Base-by-base conservation (phyloP, 2,329 filamentous ascomycete species). In the Ophiostoma quercus region DNA sequence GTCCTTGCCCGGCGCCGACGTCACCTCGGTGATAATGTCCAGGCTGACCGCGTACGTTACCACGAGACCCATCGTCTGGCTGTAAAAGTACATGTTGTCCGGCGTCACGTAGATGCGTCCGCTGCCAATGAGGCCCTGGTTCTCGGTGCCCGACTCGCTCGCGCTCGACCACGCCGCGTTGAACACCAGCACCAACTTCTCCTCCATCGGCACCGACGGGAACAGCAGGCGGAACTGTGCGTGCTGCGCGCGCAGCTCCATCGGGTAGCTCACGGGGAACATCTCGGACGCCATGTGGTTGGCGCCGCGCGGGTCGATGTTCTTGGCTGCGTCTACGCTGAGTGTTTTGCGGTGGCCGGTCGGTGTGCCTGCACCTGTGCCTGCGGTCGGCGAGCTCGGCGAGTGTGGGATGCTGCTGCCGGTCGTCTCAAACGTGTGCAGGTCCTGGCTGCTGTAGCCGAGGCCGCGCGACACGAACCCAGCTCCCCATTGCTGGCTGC, bases 201-300 rank as follows among this genome's bases (percentile, higher is more conserved):
- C 93, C 22, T 91, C 87, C 39, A 87, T 82, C 3, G 89, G 86
- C 0, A 92, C 91, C 72, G 88, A 87, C 0, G 94, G 94, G 79
- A 99, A 99, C 0, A 99, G 83, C 69, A 97, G 88, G 8, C 93
- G 86, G 77, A 99, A 99, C 77, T 98, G 95, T 2, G 93, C 91
- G 76, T 97, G 92, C 77, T 99, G 96, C 3, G 91, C 89, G 75
- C 86, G 90, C 16, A 97, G 82, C 73, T 94, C 91, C 0, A 89
- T 79, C 0, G 95, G 95, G 77, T 99, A 99, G 74, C 90, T 87
- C 73, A 79, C 82, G 32, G 86, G 94, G 79, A 90, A 94, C 70
- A 81, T 85, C 76, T 88, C 87, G 70, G 82, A 85, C 75, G 86
- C 85, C 29, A 60, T 25, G 34, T 67, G 60, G 19, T 69, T 67